A percentile compares a stretch with the other conserved stretches of the same genome.
Evolutionary conservation across 1,284 basidiomycete species (phyloP).

Genomic region (Xerocomus amazonicus): DNA sequence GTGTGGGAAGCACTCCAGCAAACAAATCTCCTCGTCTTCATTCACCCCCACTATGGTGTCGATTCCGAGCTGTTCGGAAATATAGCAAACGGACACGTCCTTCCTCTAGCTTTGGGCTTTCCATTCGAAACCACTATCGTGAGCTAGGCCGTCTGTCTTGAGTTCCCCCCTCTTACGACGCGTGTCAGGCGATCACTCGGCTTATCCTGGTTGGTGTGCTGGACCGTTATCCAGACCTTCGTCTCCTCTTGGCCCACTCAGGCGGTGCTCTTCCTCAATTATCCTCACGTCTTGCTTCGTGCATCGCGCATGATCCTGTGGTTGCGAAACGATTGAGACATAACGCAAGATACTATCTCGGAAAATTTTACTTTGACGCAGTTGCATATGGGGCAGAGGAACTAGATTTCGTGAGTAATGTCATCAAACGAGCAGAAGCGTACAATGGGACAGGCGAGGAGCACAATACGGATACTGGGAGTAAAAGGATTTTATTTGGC

Average conservation of each 20-base stretch:
- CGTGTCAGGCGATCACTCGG: slow-evolving; percentile 65
- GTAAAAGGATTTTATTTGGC: slow-evolving; percentile 71
- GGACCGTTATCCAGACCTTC: slow-evolving; percentile 71
- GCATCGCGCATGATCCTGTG: slow-evolving; percentile 78
- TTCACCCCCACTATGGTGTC: slow-evolving; percentile 82
- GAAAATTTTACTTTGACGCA: slow-evolving; percentile 77
- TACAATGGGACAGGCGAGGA: slow-evolving; percentile 43
- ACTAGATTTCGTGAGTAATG: slow-evolving; percentile 69
- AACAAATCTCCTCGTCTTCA: slow-evolving; percentile 68
- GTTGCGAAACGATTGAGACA: slow-evolving; percentile 71
- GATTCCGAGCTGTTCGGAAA: slow-evolving; percentile 66
- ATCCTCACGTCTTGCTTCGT: slow-evolving; percentile 78
- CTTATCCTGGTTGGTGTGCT: slow-evolving; percentile 78
- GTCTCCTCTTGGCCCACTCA: slow-evolving; percentile 79
- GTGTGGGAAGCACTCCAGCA: slow-evolving; percentile 72
- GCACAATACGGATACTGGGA: slow-evolving; percentile 38
- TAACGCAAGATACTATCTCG: slow-evolving; percentile 81
- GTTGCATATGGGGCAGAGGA: slow-evolving; percentile 84
- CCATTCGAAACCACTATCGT: slow-evolving; percentile 87
- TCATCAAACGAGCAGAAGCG: slow-evolving; percentile 56
- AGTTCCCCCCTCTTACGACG: slow-evolving; percentile 2
- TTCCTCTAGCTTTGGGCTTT: slow-evolving; percentile 82
- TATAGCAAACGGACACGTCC: slow-evolving; percentile 77
- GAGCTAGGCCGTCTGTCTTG: slow-evolving; percentile 27
- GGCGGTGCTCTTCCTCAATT: slow-evolving; percentile 79